Conservation (phyloP, 306 rosid species). For the Notholithocarpus densiflorus region DNA sequence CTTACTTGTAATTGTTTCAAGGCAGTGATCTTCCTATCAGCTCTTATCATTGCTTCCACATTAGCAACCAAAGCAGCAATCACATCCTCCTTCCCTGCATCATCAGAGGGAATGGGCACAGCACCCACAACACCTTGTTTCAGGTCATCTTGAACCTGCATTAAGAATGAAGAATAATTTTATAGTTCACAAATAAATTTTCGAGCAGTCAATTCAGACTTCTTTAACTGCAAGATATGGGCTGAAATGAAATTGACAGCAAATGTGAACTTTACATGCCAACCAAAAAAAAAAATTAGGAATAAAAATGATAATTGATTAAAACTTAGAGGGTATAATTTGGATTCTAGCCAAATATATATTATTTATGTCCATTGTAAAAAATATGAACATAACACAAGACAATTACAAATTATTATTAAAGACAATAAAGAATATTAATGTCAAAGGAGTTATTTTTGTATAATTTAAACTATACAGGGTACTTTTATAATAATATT, state of each 20-base stretch:
- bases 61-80: constrained; percentile 79
- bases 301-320: too few species aligned
- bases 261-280: too few species aligned
- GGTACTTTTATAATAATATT: too few species aligned
- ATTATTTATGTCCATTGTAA: too few species aligned
- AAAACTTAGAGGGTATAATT: too few species aligned
- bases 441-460: too few species aligned
- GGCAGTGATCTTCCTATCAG: constrained; percentile 90
- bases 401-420: too few species aligned
- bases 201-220: constrained; percentile 8
- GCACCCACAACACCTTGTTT: constrained; percentile 71
- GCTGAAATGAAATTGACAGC: neutral
- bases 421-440: too few species aligned
- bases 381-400: too few species aligned
- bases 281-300: too few species aligned
- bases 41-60: constrained; percentile 89
- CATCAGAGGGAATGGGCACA: constrained; percentile 74
- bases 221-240: constrained; percentile 1
- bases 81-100: constrained; percentile 72
- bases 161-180: constrained; percentile 1
- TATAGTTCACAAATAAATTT: neutral
- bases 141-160: constrained; percentile 82
- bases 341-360: too few species aligned
- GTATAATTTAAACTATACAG: too few species aligned
- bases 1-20: constrained; percentile 92